Evolutionary conservation across 2,329 filamentous ascomycete species (phyloP).

Genomic region (Alternaria infectoria): DNA sequence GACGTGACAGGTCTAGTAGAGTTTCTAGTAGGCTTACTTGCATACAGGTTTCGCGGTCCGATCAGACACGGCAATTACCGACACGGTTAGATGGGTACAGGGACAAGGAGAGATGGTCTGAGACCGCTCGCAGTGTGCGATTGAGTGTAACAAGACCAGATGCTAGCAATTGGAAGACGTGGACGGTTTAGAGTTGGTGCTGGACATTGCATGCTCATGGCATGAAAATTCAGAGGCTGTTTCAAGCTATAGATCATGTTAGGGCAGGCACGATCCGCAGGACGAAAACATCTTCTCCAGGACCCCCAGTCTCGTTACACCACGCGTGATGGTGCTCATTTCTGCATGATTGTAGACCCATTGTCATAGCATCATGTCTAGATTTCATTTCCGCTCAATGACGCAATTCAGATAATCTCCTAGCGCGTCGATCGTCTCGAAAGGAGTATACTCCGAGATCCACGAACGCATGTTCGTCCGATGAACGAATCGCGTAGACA

Average conservation of each 20-base stretch:
- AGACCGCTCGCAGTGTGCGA: neutral
- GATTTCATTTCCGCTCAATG: neutral
- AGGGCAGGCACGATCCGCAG: neutral
- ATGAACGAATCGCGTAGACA: neutral
- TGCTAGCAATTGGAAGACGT: neutral
- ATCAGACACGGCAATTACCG: slow-evolving; percentile 6
- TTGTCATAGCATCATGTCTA: neutral
- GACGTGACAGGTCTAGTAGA: neutral
- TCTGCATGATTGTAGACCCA: neutral
- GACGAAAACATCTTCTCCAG: neutral
- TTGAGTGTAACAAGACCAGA: neutral
- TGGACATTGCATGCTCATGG: neutral
- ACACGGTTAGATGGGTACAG: neutral
- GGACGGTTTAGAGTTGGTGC: neutral
- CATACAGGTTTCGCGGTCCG: slow-evolving; percentile 8
- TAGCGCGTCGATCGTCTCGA: slow-evolving; percentile 7
- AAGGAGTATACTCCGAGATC: slow-evolving; percentile 6
- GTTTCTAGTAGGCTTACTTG: neutral
- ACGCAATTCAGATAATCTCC: neutral
- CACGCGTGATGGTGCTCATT: neutral
- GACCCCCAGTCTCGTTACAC: neutral
- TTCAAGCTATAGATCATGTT: neutral
- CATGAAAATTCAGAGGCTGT: neutral
- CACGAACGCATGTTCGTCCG: slow-evolving; percentile 8
- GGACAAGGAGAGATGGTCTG: neutral